Evolutionary conservation across 345 rosid species (phyloP).

Genomic region (Crucihimalaya himalaica): DNA sequence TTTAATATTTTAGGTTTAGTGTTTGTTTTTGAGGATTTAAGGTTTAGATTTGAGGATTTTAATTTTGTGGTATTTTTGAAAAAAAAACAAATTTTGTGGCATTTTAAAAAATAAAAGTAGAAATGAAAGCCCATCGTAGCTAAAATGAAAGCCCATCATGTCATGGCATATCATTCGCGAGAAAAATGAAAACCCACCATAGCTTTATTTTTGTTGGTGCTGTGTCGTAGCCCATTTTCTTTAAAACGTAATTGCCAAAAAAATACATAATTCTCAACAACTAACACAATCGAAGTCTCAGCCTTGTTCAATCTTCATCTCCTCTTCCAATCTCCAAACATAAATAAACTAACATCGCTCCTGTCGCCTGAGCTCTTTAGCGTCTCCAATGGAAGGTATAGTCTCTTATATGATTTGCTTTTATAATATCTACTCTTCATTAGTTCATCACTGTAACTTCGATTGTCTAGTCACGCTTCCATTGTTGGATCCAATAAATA

Average conservation of each 20-base stretch:
- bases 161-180: too few relatives aligned
- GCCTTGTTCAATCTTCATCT: background rate
- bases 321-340: background rate
- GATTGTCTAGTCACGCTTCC: background rate
- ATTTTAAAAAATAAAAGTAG: too few relatives aligned
- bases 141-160: too few relatives aligned
- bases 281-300: background rate
- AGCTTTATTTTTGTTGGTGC: background rate
- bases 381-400: slow-evolving; percentile 39
- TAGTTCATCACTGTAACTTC: background rate
- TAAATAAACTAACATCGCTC: background rate
- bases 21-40: too few relatives aligned
- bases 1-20: too few relatives aligned
- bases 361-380: slow-evolving; percentile 23
- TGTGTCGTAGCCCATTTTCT: background rate
- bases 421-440: background rate
- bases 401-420: background rate
- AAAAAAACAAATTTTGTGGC: too few relatives aligned
- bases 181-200: slow-evolving; percentile 19
- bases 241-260: background rate
- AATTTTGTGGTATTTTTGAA: too few relatives aligned
- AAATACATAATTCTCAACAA: background rate
- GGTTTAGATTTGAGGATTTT: too few relatives aligned
- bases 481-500: slow-evolving; percentile 7
- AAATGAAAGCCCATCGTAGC: too few relatives aligned